These are phyloP conservation scores for Pezicula rhizophila DNA, from an alignment of 2,329 filamentous ascomycete species.

Conservation along the genomic window DNA sequence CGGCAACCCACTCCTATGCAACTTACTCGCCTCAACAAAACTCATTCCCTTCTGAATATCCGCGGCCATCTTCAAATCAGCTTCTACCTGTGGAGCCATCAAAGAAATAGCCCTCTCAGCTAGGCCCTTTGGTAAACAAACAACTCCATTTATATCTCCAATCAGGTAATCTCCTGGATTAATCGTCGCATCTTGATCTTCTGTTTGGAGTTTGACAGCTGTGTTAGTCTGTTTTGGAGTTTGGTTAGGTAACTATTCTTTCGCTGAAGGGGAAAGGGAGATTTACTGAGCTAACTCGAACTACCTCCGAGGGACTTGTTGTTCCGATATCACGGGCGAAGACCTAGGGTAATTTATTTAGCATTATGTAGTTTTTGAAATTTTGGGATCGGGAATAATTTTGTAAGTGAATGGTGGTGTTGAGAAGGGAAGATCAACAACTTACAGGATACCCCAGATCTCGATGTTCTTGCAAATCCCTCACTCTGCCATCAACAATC, in stretches of 20 bases:
- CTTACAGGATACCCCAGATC: conserved; percentile 15
- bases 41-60: too few relatives aligned
- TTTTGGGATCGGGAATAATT: background rate
- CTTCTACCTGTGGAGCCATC: too few relatives aligned
- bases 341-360: conserved; percentile 24
- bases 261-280: too few relatives aligned
- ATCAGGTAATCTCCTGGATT: conserved; percentile 31
- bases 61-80: too few relatives aligned
- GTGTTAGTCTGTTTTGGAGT: conserved; percentile 30
- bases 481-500: conserved; percentile 32
- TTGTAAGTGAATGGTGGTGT: too few relatives aligned
- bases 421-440: background rate
- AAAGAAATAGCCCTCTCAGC: conserved; percentile 20
- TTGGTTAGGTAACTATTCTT: too few relatives aligned
- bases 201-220: conserved; percentile 22
- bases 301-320: too few relatives aligned
- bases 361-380: background rate
- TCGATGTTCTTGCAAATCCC: conserved; percentile 30
- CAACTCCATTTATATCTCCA: conserved; percentile 31
- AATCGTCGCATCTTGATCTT: conserved; percentile 12
- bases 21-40: too few relatives aligned
- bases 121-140: conserved; percentile 23
- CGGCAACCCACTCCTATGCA: too few relatives aligned
- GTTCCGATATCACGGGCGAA: too few relatives aligned
- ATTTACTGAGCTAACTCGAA: too few relatives aligned